phyloP scores from a whole-genome alignment of 2,329 filamentous ascomycete genomes.

The Aspergillus candidus region DNA sequence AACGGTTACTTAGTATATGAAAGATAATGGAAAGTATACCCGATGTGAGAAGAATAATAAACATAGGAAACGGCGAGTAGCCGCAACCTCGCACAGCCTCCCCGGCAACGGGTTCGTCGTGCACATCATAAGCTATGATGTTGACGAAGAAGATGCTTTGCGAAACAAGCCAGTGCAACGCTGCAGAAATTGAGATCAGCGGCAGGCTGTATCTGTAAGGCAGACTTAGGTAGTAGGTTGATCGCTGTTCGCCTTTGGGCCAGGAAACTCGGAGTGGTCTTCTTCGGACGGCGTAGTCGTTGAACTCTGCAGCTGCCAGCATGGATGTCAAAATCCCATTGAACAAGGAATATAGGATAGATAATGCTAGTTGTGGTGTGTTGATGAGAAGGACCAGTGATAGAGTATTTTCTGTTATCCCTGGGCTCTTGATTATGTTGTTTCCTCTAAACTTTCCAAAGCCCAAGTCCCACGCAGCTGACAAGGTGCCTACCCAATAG shows the following conservation, averaged over 20 bases:
- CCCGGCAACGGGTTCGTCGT: not conserved
- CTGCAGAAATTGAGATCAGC: slow-evolving; percentile 23
- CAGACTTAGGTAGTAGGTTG: slow-evolving; percentile 41
- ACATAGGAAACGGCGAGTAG: slow-evolving; percentile 2
- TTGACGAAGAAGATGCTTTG: slow-evolving; percentile 40
- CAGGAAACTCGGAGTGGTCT: slow-evolving; percentile 41
- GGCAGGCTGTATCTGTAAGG: slow-evolving; percentile 29
- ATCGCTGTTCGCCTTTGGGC: slow-evolving; percentile 36
- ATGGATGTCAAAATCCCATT: slow-evolving; percentile 40
- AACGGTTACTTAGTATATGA: slow-evolving; percentile 9
- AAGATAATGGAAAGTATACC: slow-evolving; percentile 7
- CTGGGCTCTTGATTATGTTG: not conserved
- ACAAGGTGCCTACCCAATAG: not conserved
- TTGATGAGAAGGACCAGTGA: slow-evolving; percentile 20
- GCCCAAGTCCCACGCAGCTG: not conserved
- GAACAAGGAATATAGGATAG: slow-evolving; percentile 28
- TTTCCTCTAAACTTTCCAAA: not conserved
- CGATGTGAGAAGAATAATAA: slow-evolving; percentile 1
- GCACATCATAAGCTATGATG: slow-evolving; percentile 16
- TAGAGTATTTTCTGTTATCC: not conserved
- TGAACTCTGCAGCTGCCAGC: slow-evolving; percentile 30
- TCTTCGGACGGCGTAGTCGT: slow-evolving; percentile 6
- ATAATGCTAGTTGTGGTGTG: slow-evolving; percentile 26
- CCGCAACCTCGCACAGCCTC: not conserved
- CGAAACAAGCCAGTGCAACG: slow-evolving; percentile 45